A percentile compares a stretch with the other conserved stretches of the same genome.
Conservation (phyloP, 495 filamentous ascomycete genomes). For the Clavariopsis aquatica region DNA sequence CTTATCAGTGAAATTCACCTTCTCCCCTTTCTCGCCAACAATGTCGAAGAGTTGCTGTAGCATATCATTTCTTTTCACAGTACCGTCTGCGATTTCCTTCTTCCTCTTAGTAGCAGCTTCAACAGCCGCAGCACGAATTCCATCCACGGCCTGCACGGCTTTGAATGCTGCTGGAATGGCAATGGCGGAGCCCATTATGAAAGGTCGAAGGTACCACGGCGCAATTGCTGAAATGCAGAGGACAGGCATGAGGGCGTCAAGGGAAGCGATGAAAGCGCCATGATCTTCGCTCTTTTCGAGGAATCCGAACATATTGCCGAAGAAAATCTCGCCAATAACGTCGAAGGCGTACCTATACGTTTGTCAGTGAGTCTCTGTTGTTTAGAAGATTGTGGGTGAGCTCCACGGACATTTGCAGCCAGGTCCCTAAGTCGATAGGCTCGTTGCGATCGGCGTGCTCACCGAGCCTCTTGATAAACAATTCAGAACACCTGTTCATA, state of each 20-base stretch:
- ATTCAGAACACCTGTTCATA: not conserved
- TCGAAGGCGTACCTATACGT: conserved; percentile 55
- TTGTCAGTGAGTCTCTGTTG: not conserved
- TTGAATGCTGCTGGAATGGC: not conserved
- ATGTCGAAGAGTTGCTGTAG: conserved; percentile 9
- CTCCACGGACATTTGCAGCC: conserved; percentile 23
- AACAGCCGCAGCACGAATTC: not conserved
- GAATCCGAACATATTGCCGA: conserved; percentile 57
- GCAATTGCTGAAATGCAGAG: not conserved
- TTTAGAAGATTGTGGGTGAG: not conserved
- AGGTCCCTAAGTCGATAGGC: conserved; percentile 16
- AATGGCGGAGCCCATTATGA: not conserved
- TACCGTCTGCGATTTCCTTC: not conserved
- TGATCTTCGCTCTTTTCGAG: conserved; percentile 43
- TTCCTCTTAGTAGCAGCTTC: not conserved
- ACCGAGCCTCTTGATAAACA: conserved; percentile 8
- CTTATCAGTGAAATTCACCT: conserved; percentile 42
- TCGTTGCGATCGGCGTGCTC: conserved; percentile 10
- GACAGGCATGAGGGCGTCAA: conserved; percentile 5
- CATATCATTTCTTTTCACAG: not conserved
- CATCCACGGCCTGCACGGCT: conserved; percentile 4
- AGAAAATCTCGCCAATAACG: conserved; percentile 68
- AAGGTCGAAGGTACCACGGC: not conserved
- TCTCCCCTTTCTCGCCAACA: conserved; percentile 10
- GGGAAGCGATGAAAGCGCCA: conserved; percentile 46